Evolutionary conservation across 441 rosid species (phyloP).

Genomic region (Capsella rubella): DNA sequence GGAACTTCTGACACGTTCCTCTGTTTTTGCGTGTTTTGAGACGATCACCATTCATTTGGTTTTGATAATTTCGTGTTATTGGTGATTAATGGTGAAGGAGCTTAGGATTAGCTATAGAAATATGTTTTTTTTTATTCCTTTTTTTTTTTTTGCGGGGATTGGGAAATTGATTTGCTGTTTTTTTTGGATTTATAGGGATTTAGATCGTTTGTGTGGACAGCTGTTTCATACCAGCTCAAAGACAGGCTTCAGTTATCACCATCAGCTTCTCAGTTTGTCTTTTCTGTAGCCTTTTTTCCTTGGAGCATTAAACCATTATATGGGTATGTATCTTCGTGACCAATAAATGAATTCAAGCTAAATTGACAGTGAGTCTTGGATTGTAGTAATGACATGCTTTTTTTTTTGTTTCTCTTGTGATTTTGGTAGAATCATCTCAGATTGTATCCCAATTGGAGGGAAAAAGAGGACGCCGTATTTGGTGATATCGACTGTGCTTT

Average conservation of each 20-base stretch:
- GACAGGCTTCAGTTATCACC: slow-evolving; percentile 90
- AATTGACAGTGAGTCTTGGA: neutral
- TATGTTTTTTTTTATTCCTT: neutral
- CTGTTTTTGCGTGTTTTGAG: slow-evolving; percentile 18
- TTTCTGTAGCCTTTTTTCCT: slow-evolving; percentile 82
- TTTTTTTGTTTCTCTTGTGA: slow-evolving; percentile 10
- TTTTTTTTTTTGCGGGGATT: neutral
- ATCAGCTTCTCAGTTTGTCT: slow-evolving; percentile 92
- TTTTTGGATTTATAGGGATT: slow-evolving; percentile 63
- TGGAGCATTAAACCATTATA: slow-evolving; percentile 97
- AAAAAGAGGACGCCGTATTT: slow-evolving; percentile 90
- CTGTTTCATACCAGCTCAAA: slow-evolving; percentile 93
- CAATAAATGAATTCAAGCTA: neutral
- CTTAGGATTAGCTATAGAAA: neutral
- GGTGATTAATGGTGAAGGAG: neutral
- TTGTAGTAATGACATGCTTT: slow-evolving; percentile 9
- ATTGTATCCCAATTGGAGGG: slow-evolving; percentile 87
- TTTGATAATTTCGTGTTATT: neutral
- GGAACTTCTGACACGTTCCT: slow-evolving; percentile 26
- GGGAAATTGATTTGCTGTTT: slow-evolving; percentile 3
- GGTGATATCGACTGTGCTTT: slow-evolving; percentile 71
- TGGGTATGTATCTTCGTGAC: slow-evolving; percentile 57
- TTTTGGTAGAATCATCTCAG: slow-evolving; percentile 77
- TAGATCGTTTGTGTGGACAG: slow-evolving; percentile 97
- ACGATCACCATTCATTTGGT: neutral